Percentiles rank a stretch among this genome's conserved stretches.
These are phyloP conservation scores for Yamagishiella unicocca DNA, from an alignment of 139 green algal species.

Conservation along the genomic window DNA sequence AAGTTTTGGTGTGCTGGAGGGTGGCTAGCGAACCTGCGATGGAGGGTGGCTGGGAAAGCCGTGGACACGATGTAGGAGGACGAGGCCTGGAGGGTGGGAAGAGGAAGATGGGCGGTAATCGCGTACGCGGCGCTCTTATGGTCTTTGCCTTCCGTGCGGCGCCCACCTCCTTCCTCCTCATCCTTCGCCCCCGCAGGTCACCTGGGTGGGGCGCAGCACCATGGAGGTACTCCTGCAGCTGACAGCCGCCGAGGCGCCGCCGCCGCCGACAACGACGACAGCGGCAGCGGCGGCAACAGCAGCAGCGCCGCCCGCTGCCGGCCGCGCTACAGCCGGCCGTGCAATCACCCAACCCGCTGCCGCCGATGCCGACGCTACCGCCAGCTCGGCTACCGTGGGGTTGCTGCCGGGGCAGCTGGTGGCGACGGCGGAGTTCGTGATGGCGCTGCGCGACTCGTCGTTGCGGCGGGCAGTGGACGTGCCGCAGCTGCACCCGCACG, in stretches of 20 bases:
- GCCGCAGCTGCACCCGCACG: slow-evolving; percentile 14
- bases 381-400: neutral
- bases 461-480: slow-evolving; percentile 15
- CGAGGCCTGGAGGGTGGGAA: no score
- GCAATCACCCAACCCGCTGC: no score
- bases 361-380: neutral
- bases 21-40: neutral
- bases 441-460: slow-evolving; percentile 45
- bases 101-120: no score
- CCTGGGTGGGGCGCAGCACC: slow-evolving; percentile 50
- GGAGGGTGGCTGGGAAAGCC: no score
- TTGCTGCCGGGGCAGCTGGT: slow-evolving; percentile 27
- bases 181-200: slow-evolving; percentile 32
- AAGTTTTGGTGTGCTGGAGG: no score
- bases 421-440: slow-evolving; percentile 44
- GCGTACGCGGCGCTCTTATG: no score
- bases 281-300: neutral
- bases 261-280: neutral
- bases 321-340: no score
- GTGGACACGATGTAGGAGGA: no score
- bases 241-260: neutral
- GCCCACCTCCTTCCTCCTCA: neutral
- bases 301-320: neutral
- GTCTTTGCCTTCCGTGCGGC: neutral
- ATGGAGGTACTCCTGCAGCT: slow-evolving; percentile 55